These are phyloP conservation scores for Pseudohalonectria lignicola DNA, from an alignment of 2,329 filamentous ascomycete species.

Conservation along the genomic window DNA sequence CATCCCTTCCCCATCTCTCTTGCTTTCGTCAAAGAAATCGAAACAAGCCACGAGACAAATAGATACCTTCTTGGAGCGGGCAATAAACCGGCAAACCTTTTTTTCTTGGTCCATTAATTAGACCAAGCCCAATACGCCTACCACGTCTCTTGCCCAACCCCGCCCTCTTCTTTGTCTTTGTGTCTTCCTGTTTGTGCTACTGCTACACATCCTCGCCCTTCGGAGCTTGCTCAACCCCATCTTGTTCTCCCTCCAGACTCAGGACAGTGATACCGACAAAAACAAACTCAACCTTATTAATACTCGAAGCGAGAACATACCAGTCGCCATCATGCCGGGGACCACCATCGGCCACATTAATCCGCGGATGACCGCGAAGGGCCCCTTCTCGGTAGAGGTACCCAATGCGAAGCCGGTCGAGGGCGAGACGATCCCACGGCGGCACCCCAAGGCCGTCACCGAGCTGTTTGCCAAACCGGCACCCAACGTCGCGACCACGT, in stretches of 20 bases:
- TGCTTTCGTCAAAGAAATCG: too few relatives aligned
- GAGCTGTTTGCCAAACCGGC: conserved; percentile 49
- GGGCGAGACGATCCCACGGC: conserved; percentile 66
- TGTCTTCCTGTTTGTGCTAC: neutral
- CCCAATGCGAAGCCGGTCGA: conserved; percentile 50
- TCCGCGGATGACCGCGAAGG: conserved; percentile 42
- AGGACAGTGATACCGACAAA: too few relatives aligned
- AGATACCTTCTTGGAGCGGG: too few relatives aligned
- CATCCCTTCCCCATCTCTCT: too few relatives aligned
- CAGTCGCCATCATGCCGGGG: conserved; percentile 5
- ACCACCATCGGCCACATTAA: conserved; percentile 12
- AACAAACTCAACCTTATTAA: neutral
- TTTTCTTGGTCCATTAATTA: too few relatives aligned
- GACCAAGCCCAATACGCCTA: too few relatives aligned
- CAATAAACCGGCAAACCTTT: too few relatives aligned
- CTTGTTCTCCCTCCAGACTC: too few relatives aligned
- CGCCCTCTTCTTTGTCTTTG: neutral
- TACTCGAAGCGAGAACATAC: neutral
- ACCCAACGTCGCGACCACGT: conserved; percentile 59
- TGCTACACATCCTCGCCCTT: too few relatives aligned
- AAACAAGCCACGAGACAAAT: too few relatives aligned
- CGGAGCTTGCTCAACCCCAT: too few relatives aligned
- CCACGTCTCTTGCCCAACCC: too few relatives aligned
- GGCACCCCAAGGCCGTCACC: conserved; percentile 51
- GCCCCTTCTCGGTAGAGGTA: conserved; percentile 59